Evolutionary conservation across 352 stramenopile species (phyloP).

Genomic region (Pythium scleroteichum): DNA sequence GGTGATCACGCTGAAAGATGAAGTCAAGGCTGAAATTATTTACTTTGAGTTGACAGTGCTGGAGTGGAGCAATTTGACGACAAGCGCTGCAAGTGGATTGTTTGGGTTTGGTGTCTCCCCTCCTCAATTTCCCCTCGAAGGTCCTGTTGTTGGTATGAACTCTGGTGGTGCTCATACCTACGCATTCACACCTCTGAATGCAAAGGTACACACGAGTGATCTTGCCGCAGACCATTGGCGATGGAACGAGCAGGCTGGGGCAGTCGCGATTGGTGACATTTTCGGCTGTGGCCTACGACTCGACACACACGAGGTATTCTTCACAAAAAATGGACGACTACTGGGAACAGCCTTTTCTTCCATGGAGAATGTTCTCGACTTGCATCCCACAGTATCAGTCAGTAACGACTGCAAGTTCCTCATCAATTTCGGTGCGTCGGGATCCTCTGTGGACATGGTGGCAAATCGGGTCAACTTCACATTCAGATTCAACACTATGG

Average conservation of each 20-base stretch:
- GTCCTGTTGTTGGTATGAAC: conserved; percentile 51
- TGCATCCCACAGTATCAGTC: conserved; percentile 82
- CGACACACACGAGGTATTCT: conserved; percentile 84
- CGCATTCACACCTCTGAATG: conserved; percentile 64
- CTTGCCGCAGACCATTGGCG: conserved; percentile 59
- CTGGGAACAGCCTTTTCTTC: conserved; percentile 82
- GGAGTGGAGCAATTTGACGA: conserved; percentile 45
- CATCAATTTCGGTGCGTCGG: conserved; percentile 59
- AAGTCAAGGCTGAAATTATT: conserved; percentile 73
- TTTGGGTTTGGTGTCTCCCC: conserved; percentile 69
- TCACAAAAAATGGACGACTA: conserved; percentile 83
- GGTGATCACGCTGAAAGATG: conserved; percentile 66
- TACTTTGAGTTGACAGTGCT: conserved; percentile 83
- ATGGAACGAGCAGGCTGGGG: conserved; percentile 58
- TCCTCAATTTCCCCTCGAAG: conserved; percentile 70
- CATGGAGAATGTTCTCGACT: conserved; percentile 36
- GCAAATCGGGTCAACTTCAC: conserved; percentile 59
- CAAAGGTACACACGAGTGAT: conserved; percentile 68
- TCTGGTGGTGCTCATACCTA: conserved; percentile 49
- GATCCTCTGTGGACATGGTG: conserved; percentile 26
- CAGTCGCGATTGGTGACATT: conserved; percentile 58
- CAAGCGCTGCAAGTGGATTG: conserved; percentile 15
- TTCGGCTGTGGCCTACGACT: conserved; percentile 79
- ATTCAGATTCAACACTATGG: conserved; percentile 81
- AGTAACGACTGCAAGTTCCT: conserved; percentile 77